Conservation (phyloP, 73 alveolate genomes). For the Uronychia binucleata region DNA sequence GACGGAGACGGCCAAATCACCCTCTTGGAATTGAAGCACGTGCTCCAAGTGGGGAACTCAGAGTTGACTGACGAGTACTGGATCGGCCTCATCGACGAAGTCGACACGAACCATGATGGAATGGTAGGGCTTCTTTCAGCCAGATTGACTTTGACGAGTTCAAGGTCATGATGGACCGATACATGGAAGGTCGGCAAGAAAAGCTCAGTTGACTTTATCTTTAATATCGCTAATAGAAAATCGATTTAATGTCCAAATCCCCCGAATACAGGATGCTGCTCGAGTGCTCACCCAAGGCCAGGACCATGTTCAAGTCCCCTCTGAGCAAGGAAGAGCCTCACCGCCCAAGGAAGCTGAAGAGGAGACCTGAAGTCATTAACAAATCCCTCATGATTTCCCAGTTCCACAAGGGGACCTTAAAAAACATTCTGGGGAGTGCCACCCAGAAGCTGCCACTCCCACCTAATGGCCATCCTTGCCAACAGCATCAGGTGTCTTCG, state of each 20-base stretch:
- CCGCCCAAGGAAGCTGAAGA: too few species aligned
- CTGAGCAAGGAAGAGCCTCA: too few species aligned
- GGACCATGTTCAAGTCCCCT: too few species aligned
- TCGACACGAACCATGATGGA: neutral
- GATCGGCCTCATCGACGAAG: neutral
- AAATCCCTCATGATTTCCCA: too few species aligned
- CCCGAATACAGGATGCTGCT: neutral
- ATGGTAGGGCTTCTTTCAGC: neutral
- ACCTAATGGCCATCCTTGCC: too few species aligned
- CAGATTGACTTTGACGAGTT: neutral
- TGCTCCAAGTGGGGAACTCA: neutral
- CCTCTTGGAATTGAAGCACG: neutral
- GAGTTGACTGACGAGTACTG: neutral
- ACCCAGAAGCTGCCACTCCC: too few species aligned
- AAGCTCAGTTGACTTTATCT: neutral
- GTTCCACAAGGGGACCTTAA: too few species aligned
- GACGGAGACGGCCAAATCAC: conserved; percentile 1
- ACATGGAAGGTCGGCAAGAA: neutral
- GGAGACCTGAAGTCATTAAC: too few species aligned
- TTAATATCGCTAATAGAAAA: neutral
- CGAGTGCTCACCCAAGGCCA: too few species aligned
- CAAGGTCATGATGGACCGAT: neutral
- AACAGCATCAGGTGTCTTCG: too few species aligned
- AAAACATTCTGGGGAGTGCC: too few species aligned
- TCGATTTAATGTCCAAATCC: neutral